Percentiles rank a stretch among this genome's conserved stretches.
phyloP scores from a whole-genome alignment of 148 eudicot species.

The Beta vulgaris region DNA sequence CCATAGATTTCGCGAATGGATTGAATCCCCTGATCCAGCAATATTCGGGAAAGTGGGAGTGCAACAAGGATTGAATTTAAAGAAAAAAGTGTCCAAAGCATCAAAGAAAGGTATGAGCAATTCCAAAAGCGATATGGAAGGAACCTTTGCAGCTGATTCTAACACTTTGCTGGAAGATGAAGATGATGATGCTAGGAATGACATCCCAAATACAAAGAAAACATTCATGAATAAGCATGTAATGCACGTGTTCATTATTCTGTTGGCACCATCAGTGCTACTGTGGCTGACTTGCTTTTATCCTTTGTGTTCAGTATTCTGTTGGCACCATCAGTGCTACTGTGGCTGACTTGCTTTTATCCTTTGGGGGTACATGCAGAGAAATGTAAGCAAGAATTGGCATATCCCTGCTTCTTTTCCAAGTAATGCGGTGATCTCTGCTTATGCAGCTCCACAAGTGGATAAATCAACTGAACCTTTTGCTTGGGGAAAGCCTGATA shows the following conservation, averaged over 20 bases:
- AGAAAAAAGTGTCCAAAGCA: constrained; percentile 45
- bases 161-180: constrained; percentile 25
- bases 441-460: constrained; percentile 83
- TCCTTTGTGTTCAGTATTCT: constrained; percentile 13
- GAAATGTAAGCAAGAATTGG: constrained; percentile 99
- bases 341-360: background rate
- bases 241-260: constrained; percentile 22
- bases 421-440: constrained; percentile 74
- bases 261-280: constrained; percentile 2
- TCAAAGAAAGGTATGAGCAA: constrained; percentile 19
- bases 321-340: constrained; percentile 2
- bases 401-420: constrained; percentile 85
- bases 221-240: constrained; percentile 94
- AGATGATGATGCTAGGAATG: constrained; percentile 29
- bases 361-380: constrained; percentile 38
- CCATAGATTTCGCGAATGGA: constrained; percentile 79
- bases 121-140: constrained; percentile 36
- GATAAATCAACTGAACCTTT: constrained; percentile 93
- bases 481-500: constrained; percentile 97
- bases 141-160: constrained; percentile 28
- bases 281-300: background rate
- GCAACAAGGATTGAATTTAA: constrained; percentile 38
- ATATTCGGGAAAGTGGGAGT: constrained; percentile 65
- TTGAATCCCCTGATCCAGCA: constrained; percentile 95
- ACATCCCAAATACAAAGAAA: constrained; percentile 35